These are phyloP conservation scores for Mycena sanguinolenta DNA, from an alignment of 768 basidiomycete genomes.

Conservation along the genomic window DNA sequence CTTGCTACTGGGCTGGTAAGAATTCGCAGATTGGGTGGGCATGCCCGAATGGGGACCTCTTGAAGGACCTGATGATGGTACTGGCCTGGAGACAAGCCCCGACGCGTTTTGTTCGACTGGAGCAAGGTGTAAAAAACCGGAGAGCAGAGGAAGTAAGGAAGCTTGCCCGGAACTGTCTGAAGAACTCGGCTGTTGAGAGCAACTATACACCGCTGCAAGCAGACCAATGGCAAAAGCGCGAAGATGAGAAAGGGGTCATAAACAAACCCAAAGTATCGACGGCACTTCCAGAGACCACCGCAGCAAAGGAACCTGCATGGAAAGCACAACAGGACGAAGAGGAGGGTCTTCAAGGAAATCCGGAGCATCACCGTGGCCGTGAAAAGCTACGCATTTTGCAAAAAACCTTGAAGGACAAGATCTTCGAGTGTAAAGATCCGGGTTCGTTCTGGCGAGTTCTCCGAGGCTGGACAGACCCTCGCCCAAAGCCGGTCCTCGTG, in stretches of 20 bases:
- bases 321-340: background rate
- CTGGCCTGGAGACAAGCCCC: background rate
- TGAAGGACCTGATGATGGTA: background rate
- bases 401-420: background rate
- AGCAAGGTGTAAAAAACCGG: background rate
- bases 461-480: slow-evolving; percentile 18
- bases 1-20: slow-evolving; percentile 10
- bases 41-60: background rate
- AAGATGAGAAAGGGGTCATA: background rate
- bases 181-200: background rate
- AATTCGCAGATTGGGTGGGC: slow-evolving; percentile 4
- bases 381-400: slow-evolving; percentile 6
- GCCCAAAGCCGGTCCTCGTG: slow-evolving; percentile 8
- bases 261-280: slow-evolving; percentile 9
- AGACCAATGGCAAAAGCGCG: background rate
- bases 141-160: background rate
- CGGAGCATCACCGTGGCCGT: slow-evolving; percentile 10
- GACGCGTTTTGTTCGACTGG: background rate
- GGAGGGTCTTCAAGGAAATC: background rate
- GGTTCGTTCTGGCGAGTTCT: slow-evolving; percentile 19
- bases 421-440: slow-evolving; percentile 12
- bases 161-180: background rate
- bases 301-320: background rate
- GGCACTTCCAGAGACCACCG: background rate
- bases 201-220: background rate